Conservation (phyloP, 108 stramenopile genomes). For the Fistulifera pelliculosa region DNA sequence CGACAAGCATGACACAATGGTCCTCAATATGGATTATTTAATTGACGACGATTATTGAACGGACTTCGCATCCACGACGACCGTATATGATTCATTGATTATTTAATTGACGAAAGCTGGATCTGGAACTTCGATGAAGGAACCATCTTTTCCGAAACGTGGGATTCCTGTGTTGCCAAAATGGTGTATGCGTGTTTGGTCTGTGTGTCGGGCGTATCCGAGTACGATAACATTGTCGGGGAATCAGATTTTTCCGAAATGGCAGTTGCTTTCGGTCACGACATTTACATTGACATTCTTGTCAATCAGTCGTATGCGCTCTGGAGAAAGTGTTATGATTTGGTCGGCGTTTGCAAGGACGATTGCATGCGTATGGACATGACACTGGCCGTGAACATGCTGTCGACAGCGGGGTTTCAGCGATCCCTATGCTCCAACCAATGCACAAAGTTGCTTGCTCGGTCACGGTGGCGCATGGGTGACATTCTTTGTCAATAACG, state of each 20-base stretch:
- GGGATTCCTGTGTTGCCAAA: conserved; percentile 57
- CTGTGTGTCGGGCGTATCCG: conserved; percentile 33
- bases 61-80: conserved; percentile 55
- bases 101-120: conserved; percentile 65
- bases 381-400: conserved; percentile 82
- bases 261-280: conserved; percentile 75
- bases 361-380: conserved; percentile 82
- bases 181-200: conserved; percentile 54
- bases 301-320: conserved; percentile 81
- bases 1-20: conserved; percentile 79
- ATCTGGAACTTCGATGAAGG: conserved; percentile 84
- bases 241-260: conserved; percentile 71
- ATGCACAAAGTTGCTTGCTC: conserved; percentile 47
- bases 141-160: conserved; percentile 81
- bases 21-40: conserved; percentile 69
- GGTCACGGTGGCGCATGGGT: conserved; percentile 68
- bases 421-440: conserved; percentile 50
- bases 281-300: conserved; percentile 88
- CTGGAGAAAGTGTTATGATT: conserved; percentile 82
- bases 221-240: conserved; percentile 18
- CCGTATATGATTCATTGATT: conserved; percentile 86
- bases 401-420: conserved; percentile 34
- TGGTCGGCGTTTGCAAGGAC: conserved; percentile 73
- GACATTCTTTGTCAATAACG: conserved; percentile 76
- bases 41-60: conserved; percentile 77